Evolutionary conservation across 225 moss, liverwort and hornwort genomes (phyloP).

Genomic region (Pseudisothecium myosuroides): DNA sequence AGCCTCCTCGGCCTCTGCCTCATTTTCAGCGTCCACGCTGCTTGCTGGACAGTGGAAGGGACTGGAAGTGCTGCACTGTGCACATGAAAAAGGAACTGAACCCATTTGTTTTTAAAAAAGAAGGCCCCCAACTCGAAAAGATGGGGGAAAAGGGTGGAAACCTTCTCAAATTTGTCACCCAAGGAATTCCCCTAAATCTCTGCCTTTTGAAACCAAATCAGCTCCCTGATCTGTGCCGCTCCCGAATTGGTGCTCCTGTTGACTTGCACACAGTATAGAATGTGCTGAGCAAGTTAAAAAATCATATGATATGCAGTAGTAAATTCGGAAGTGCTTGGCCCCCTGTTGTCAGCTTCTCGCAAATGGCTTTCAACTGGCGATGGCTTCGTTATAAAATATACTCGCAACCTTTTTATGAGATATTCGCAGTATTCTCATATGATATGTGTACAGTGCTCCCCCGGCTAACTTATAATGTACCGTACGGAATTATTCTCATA

Average conservation of each 20-base stretch:
- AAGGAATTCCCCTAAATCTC: conserved; percentile 8
- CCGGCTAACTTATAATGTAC: background rate
- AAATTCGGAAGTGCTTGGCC: background rate
- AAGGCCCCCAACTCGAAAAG: background rate
- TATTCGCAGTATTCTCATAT: background rate
- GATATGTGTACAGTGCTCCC: background rate
- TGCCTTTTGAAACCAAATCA: background rate
- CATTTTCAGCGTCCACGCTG: background rate
- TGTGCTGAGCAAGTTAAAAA: background rate
- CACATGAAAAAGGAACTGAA: background rate
- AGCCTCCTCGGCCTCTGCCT: background rate
- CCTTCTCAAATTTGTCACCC: background rate
- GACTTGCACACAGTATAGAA: background rate
- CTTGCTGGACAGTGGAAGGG: background rate
- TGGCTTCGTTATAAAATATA: background rate
- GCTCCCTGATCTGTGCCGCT: conserved; percentile 8
- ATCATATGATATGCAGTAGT: too few species aligned
- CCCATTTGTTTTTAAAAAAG: too few species aligned
- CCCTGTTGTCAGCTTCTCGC: background rate
- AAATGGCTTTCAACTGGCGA: background rate
- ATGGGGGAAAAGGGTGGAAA: background rate
- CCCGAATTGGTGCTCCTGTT: conserved; percentile 7
- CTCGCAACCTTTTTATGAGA: background rate
- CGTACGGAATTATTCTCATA: background rate
- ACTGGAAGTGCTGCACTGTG: background rate